Percentiles rank a stretch among this genome's conserved stretches.
These are phyloP conservation scores for Globisporangium spiculum DNA, from an alignment of 352 stramenopile genomes.

Conservation along the genomic window DNA sequence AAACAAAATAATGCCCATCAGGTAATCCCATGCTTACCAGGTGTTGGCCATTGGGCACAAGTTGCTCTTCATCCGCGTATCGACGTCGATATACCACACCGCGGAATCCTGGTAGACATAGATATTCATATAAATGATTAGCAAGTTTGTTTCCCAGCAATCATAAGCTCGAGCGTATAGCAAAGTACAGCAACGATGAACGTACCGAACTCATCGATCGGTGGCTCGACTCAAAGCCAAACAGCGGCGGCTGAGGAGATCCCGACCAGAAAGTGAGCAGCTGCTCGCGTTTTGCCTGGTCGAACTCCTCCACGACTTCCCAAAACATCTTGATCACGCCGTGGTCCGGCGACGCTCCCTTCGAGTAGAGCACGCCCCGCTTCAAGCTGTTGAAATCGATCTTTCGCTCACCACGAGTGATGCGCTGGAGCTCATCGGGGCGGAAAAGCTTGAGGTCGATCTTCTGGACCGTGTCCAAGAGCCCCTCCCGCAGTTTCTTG, in stretches of 20 bases:
- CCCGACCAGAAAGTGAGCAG: conserved; percentile 81
- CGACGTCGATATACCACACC: conserved; percentile 72
- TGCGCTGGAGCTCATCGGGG: conserved; percentile 43
- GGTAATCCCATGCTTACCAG: conserved; percentile 36
- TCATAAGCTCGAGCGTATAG: not conserved
- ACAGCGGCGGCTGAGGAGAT: conserved; percentile 60
- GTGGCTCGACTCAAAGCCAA: conserved; percentile 62
- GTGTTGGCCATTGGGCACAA: conserved; percentile 76
- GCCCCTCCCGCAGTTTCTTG: conserved; percentile 56
- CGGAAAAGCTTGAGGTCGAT: conserved; percentile 61
- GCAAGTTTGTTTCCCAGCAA: too few species aligned
- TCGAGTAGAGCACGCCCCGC: conserved; percentile 56
- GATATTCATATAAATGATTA: not conserved
- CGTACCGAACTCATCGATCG: conserved; percentile 56
- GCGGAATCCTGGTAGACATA: conserved; percentile 40
- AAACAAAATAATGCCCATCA: not conserved
- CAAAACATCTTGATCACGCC: conserved; percentile 59
- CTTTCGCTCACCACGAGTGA: conserved; percentile 43
- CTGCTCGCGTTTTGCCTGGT: conserved; percentile 46
- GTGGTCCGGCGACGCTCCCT: conserved; percentile 35
- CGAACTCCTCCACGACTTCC: conserved; percentile 59
- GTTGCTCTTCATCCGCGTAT: conserved; percentile 34
- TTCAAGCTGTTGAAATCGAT: conserved; percentile 61
- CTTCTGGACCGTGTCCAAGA: conserved; percentile 50
- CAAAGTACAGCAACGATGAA: not conserved